These are phyloP conservation scores for Cenchrus purpureus DNA, from an alignment of 176 grass and related monocot species.

Conservation along the genomic window DNA sequence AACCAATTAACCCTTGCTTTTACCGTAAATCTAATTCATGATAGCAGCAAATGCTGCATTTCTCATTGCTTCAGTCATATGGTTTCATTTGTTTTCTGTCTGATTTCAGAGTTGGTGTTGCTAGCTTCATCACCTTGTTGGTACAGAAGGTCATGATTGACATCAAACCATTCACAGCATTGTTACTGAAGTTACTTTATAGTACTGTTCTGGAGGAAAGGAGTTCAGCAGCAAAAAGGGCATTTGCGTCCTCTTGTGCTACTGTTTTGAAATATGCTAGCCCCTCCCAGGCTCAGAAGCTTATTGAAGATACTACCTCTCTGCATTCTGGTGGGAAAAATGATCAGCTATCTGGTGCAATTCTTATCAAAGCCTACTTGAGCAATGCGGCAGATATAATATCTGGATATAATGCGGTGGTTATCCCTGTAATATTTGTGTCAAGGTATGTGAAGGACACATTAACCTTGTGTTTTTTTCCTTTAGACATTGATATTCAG, in stretches of 20 bases:
- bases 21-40: conserved; percentile 27
- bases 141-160: conserved; percentile 79
- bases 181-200: conserved; percentile 71
- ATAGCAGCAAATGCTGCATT: conserved; percentile 25
- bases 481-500: conserved; percentile 22
- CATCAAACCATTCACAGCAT: conserved; percentile 70
- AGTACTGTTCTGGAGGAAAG: conserved; percentile 86
- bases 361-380: conserved; percentile 90
- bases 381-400: conserved; percentile 79
- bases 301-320: conserved; percentile 88
- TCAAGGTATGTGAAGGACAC: conserved; percentile 71
- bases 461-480: conserved; percentile 22
- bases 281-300: conserved; percentile 75
- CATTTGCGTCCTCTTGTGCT: conserved; percentile 90
- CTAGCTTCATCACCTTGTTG: conserved; percentile 90
- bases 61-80: conserved; percentile 32
- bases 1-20: neutral
- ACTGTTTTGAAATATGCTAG: conserved; percentile 77
- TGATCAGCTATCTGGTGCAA: conserved; percentile 80
- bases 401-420: conserved; percentile 71
- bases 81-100: conserved; percentile 1
- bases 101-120: conserved; percentile 88
- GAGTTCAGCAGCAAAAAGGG: conserved; percentile 72
- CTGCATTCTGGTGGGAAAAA: conserved; percentile 89
- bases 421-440: conserved; percentile 90